Percentiles rank a stretch among this genome's conserved stretches.
Evolutionary conservation across 2,329 filamentous ascomycete genomes (phyloP).

Genomic region (Mycocentrospora acerina): DNA sequence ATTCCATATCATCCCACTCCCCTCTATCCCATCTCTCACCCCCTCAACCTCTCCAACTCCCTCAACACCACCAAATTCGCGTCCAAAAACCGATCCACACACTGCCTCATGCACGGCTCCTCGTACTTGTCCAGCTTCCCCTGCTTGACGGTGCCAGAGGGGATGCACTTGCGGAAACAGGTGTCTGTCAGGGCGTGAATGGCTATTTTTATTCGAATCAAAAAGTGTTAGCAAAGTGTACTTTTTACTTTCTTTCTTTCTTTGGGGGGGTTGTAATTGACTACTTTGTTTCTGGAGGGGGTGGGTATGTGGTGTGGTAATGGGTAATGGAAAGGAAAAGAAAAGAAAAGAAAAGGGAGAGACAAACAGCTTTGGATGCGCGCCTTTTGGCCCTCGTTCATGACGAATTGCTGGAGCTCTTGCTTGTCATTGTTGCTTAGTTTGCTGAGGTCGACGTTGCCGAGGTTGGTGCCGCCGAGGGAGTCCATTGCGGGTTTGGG

Average conservation of each 20-base stretch:
- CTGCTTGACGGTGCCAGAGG: slow-evolving; percentile 67
- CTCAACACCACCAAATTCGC: slow-evolving; percentile 81
- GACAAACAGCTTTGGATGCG: slow-evolving; percentile 57
- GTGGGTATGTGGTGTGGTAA: neutral
- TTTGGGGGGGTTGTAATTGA: too few species aligned
- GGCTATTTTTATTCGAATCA: slow-evolving; percentile 52
- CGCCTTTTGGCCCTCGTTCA: slow-evolving; percentile 84
- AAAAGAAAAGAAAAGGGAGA: neutral
- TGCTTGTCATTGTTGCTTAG: slow-evolving; percentile 81
- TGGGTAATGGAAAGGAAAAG: slow-evolving; percentile 1
- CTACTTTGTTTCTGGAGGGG: slow-evolving; percentile 1
- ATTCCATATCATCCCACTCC: neutral
- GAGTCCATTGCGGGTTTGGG: slow-evolving; percentile 37
- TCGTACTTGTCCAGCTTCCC: slow-evolving; percentile 74
- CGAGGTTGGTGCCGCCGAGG: slow-evolving; percentile 43
- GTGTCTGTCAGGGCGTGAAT: slow-evolving; percentile 70
- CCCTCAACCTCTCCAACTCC: slow-evolving; percentile 69
- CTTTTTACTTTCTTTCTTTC: too few species aligned
- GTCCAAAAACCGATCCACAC: slow-evolving; percentile 91
- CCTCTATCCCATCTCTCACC: slow-evolving; percentile 4
- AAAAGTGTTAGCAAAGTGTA: too few species aligned
- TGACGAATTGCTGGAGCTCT: slow-evolving; percentile 83
- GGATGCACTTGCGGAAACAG: slow-evolving; percentile 95
- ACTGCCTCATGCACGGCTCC: slow-evolving; percentile 84
- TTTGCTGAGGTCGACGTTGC: slow-evolving; percentile 66